Evolutionary conservation across 148 eudicot species (phyloP).

Genomic region (Tetragonia tetragonoides): DNA sequence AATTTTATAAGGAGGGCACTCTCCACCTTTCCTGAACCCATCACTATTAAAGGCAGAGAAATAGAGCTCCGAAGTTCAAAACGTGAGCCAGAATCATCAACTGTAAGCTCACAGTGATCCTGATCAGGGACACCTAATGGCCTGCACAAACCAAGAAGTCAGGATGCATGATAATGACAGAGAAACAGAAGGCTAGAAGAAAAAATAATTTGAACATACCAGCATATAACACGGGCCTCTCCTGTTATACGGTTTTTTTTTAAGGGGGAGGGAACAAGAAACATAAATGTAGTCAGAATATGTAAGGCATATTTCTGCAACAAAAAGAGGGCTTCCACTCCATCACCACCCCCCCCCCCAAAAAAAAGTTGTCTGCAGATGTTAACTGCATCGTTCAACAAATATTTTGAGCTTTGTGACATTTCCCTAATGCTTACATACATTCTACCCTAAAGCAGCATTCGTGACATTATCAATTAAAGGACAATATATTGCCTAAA

Average conservation of each 20-base stretch:
- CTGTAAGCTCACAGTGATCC: constrained; percentile 42
- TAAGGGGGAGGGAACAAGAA: neutral
- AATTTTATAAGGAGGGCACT: neutral
- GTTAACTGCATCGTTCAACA: neutral
- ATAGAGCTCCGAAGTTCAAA: constrained; percentile 46
- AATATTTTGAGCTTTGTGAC: neutral
- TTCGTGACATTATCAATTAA: neutral
- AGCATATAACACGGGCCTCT: constrained; percentile 69
- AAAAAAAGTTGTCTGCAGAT: neutral
- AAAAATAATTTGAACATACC: constrained; percentile 33
- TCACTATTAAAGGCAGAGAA: constrained; percentile 49
- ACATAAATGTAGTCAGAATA: neutral
- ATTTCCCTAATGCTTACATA: neutral
- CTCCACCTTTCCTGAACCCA: constrained; percentile 64
- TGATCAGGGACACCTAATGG: constrained; percentile 45
- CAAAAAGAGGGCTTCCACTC: no score
- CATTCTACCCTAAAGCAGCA: neutral
- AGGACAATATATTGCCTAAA: neutral
- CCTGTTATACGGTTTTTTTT: constrained; percentile 28
- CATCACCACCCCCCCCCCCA: neutral
- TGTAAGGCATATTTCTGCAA: neutral
- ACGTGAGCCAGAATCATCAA: constrained; percentile 13
- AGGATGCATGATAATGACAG: neutral
- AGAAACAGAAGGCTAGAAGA: neutral
- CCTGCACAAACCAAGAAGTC: constrained; percentile 36